Evolutionary conservation across 306 rosid genomes (phyloP), one percentile per base, ranked within the genome.

Genomic region (Pterocarpus macrocarpus): DNA sequence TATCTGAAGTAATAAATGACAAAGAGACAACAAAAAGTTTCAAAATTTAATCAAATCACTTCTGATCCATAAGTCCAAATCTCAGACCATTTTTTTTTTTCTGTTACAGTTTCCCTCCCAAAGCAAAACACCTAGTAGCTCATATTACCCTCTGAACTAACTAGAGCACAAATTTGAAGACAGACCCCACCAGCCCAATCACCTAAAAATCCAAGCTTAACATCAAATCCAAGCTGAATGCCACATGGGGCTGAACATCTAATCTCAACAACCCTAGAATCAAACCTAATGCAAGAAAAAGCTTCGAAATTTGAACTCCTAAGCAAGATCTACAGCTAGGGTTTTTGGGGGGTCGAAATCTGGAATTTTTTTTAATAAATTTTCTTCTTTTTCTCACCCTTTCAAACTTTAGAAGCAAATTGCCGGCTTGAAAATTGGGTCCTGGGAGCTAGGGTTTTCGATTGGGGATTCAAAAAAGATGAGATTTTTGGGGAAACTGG

Each of bases 291-390:
- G 80, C 69, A 14, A 61, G 47, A 81, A 70, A 73, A 84, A 71
- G 72, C 81, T 65, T 76, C 80, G 65, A 67, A 78, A 84, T 77
- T 80, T 69, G 76, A 83, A 80, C 85, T 74, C 85, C 33, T 72
- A 47, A 84, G 74, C 88, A 89, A 82, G 86, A 86, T 88, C 88
- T 88, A 55, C 68, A 87, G 71, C 89, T 95, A 91, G 95, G 97
- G 97, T 83, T 91, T 91, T 88, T 58, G 78, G 41, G 66, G 71
- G 67, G 35, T n/a, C n/a, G 33, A 82, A 87, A 87, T 82, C 83
- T 64, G 38, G 64, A 78, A 45, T 33, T 59, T 73, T 16, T 38
- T 10, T 5, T 1, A 43, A 43, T 43, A 5, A 64, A 30, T 75
- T 84, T 71, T 10, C 5, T 4, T 8, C 4, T 1, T 13, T 67